Conservation (phyloP, 2,329 filamentous ascomycete genomes). For the Lachnellula subtilissima region DNA sequence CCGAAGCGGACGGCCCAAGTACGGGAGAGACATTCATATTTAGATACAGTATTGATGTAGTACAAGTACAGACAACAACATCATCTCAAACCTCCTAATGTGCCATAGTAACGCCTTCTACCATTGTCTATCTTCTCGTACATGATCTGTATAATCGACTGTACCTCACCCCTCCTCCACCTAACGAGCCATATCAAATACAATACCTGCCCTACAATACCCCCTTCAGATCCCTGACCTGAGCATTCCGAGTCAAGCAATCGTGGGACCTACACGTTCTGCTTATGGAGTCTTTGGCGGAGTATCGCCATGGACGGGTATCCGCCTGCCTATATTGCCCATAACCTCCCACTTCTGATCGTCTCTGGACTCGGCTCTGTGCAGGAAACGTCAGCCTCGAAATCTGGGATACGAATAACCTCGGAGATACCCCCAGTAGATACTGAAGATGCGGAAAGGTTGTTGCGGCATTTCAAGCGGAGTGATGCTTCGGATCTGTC, state of each 20-base stretch:
- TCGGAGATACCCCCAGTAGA: conserved; percentile 68
- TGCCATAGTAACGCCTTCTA: neutral
- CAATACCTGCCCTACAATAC: neutral
- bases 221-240: neutral
- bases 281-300: conserved; percentile 27
- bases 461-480: conserved; percentile 62
- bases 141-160: neutral
- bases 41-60: neutral
- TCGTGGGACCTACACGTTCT: neutral
- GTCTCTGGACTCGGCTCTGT: conserved; percentile 67
- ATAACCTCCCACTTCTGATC: conserved; percentile 80
- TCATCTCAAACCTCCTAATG: neutral
- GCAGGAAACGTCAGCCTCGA: conserved; percentile 32
- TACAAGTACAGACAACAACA: neutral
- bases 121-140: neutral
- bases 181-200: neutral
- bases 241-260: neutral
- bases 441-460: conserved; percentile 56
- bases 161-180: neutral
- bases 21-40: neutral
- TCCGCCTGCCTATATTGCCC: conserved; percentile 72
- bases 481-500: conserved; percentile 60
- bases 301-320: conserved; percentile 66
- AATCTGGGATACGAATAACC: conserved; percentile 51
- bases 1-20: neutral